Percentiles rank a stretch among this genome's conserved stretches.
Conservation (phyloP, 805 yeast species). For the Jamesozyma gamospora region DNA sequence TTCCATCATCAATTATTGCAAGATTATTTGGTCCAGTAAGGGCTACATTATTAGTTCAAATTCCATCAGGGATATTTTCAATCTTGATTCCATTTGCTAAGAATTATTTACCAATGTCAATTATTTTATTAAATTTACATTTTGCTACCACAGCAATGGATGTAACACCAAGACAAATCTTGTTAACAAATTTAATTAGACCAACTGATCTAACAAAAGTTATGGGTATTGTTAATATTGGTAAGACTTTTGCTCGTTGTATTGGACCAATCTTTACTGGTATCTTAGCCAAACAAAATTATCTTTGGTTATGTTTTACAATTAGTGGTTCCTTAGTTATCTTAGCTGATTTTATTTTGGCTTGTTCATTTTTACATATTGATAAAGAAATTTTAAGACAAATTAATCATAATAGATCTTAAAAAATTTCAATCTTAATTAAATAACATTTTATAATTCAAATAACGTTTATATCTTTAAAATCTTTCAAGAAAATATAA, state of each 20-base stretch:
- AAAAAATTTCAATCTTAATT: no score
- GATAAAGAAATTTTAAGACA: conserved; percentile 25
- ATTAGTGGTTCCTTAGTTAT: conserved; percentile 43
- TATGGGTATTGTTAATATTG: conserved; percentile 79
- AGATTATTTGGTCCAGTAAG: conserved; percentile 64
- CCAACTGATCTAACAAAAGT: conserved; percentile 60
- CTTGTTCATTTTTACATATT: conserved; percentile 25
- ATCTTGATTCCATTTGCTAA: conserved; percentile 42
- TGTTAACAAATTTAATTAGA: conserved; percentile 57
- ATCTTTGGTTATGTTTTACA: conserved; percentile 41
- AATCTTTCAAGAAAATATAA: no score
- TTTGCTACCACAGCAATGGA: conserved; percentile 72
- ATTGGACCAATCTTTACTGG: conserved; percentile 80
- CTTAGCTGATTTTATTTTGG: conserved; percentile 29
- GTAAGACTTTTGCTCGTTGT: conserved; percentile 76
- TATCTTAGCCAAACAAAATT: conserved; percentile 43
- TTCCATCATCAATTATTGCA: conserved; percentile 68
- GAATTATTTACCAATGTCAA: conserved; percentile 33
- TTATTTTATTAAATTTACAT: conserved; percentile 42
- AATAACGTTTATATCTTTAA: no score
- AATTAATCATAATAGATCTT: conserved; percentile 6
- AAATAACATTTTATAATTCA: no score
- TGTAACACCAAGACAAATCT: conserved; percentile 81
- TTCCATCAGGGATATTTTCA: conserved; percentile 65
- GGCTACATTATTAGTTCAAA: conserved; percentile 64